phyloP scores from a whole-genome alignment of 2,329 filamentous ascomycete genomes.

The Penicillium verrucosum region DNA sequence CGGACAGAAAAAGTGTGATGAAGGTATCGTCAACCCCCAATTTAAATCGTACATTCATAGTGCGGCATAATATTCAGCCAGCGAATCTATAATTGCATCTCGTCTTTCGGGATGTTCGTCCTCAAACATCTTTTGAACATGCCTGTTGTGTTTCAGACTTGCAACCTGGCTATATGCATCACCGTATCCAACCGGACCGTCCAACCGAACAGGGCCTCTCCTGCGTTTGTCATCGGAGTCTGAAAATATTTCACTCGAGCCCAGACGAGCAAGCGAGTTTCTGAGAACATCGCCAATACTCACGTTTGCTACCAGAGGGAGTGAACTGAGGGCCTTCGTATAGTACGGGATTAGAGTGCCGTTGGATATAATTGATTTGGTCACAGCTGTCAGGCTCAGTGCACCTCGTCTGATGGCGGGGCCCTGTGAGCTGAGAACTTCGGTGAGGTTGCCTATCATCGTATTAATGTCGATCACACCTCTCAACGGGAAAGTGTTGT shows the following conservation, averaged over 20 bases:
- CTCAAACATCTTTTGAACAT: slow-evolving; percentile 15
- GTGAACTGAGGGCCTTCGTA: slow-evolving; percentile 15
- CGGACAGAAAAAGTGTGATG: background rate
- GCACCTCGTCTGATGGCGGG: slow-evolving; percentile 11
- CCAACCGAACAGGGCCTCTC: background rate
- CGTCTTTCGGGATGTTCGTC: slow-evolving; percentile 9
- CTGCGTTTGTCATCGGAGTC: slow-evolving; percentile 1
- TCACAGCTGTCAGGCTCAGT: slow-evolving; percentile 13
- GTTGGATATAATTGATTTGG: slow-evolving; percentile 14
- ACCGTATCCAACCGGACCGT: background rate
- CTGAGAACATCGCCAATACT: slow-evolving; percentile 16
- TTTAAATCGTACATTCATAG: slow-evolving; percentile 4
- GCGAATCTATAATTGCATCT: slow-evolving; percentile 18
- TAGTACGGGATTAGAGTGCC: slow-evolving; percentile 21
- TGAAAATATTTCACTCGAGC: background rate
- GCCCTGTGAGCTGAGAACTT: slow-evolving; percentile 17
- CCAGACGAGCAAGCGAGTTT: slow-evolving; percentile 16
- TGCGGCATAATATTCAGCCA: slow-evolving; percentile 10
- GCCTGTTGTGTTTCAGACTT: slow-evolving; percentile 12
- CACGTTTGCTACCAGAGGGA: slow-evolving; percentile 17
- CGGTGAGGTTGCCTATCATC: slow-evolving; percentile 13
- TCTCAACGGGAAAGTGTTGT: slow-evolving; percentile 20
- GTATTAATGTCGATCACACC: slow-evolving; percentile 17
- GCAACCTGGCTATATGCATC: slow-evolving; percentile 5
- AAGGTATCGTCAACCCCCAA: background rate